Conservation (phyloP, 768 basidiomycete species). For the Podaxis mareebaensis region DNA sequence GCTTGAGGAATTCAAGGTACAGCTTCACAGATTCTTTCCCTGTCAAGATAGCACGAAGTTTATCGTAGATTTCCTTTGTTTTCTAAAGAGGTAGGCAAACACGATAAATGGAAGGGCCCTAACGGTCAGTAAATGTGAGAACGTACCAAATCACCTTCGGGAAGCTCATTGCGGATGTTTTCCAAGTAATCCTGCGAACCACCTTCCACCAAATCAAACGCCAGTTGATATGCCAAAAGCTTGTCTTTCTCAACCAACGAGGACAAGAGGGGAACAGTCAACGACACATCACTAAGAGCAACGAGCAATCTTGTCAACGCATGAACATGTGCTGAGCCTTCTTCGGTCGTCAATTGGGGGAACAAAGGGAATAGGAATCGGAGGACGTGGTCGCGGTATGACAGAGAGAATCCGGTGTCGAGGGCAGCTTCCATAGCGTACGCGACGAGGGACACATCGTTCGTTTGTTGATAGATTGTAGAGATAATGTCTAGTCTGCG, state of each 20-base stretch:
- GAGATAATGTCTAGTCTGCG: conserved; percentile 85
- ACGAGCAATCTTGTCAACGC: conserved; percentile 88
- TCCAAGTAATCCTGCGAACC: conserved; percentile 93
- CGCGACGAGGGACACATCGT: conserved; percentile 77
- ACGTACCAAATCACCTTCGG: conserved; percentile 65
- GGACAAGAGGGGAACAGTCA: conserved; percentile 73
- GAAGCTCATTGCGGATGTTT: conserved; percentile 66
- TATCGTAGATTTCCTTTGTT: conserved; percentile 65
- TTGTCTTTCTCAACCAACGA: conserved; percentile 72
- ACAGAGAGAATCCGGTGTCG: conserved; percentile 85
- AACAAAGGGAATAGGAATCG: conserved; percentile 85
- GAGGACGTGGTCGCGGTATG: conserved; percentile 81
- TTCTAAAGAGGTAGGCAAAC: conserved; percentile 37
- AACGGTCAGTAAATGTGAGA: not conserved
- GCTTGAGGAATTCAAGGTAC: conserved; percentile 93
- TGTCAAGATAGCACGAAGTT: conserved; percentile 79
- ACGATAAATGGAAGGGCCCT: conserved; percentile 8
- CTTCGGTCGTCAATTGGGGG: conserved; percentile 69
- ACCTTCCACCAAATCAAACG: conserved; percentile 93
- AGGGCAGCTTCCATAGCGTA: conserved; percentile 94
- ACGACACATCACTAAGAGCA: conserved; percentile 78
- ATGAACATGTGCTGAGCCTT: conserved; percentile 74
- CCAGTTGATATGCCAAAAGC: conserved; percentile 90
- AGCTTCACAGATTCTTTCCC: conserved; percentile 92
- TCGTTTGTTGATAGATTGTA: conserved; percentile 68